Evolutionary conservation across 495 filamentous ascomycete species (phyloP).

Genomic region (Amorphotheca resinae): DNA sequence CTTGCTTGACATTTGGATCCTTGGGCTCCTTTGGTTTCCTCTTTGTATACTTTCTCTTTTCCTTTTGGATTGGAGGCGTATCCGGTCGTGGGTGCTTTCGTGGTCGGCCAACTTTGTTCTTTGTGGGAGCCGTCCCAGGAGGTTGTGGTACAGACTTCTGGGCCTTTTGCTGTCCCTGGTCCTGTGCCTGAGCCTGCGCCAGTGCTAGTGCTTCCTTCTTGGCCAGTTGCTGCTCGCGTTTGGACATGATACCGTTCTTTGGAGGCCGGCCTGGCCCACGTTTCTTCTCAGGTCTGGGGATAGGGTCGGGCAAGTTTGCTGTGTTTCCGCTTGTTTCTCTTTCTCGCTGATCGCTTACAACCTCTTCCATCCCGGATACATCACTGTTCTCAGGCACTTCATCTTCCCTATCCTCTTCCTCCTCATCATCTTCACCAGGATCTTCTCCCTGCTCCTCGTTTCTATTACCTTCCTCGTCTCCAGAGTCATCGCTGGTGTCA

Average conservation of each 20-base stretch:
- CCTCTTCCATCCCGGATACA: not conserved
- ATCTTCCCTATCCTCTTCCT: constrained; percentile 6
- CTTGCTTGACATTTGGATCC: constrained; percentile 33
- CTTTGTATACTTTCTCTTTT: constrained; percentile 71
- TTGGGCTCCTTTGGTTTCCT: constrained; percentile 51
- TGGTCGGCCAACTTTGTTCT: constrained; percentile 49
- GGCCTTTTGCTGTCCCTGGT: not conserved
- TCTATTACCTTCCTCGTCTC: constrained; percentile 24
- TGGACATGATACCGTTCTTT: constrained; percentile 88
- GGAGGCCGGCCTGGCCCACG: constrained; percentile 80
- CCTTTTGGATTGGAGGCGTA: constrained; percentile 43
- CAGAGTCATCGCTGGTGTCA: constrained; percentile 39
- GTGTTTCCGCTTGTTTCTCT: not conserved
- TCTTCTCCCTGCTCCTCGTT: constrained; percentile 16
- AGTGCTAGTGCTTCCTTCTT: constrained; percentile 44
- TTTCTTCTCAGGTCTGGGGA: constrained; percentile 38
- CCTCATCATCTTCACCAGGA: constrained; percentile 10
- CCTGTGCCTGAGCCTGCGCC: constrained; percentile 26
- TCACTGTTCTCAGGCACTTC: constrained; percentile 5
- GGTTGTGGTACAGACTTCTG: constrained; percentile 19
- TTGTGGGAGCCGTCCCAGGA: constrained; percentile 31
- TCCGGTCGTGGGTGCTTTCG: constrained; percentile 43
- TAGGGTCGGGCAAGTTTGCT: constrained; percentile 12
- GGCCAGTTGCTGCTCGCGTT: constrained; percentile 58
- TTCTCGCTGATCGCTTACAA: constrained; percentile 8